Evolutionary conservation across 2,329 filamentous ascomycete genomes (phyloP), one percentile per base, ranked within the genome.

Genomic region (Sarocladium kiliense): DNA sequence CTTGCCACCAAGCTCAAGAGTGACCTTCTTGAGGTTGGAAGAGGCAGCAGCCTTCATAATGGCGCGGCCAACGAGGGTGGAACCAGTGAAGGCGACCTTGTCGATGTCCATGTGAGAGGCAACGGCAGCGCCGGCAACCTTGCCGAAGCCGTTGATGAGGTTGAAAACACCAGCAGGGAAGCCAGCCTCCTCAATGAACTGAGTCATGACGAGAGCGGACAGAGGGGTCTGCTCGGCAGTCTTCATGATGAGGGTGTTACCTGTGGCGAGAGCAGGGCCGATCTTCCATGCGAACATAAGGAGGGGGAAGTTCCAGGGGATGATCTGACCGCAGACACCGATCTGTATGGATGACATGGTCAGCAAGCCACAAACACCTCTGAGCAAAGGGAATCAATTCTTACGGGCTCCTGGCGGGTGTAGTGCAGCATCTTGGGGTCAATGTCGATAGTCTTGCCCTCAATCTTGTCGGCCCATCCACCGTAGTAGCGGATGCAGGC

Each of bases 401-500:
- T 63, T 68, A 82, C 77, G 10, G 91, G 89, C 79, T 96, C 89
- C 62, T 84, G 82, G 65, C 66, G 68, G 60, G 89, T 91, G 77
- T 94, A 95, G 77, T 89, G 87, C 76, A 95, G 91, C 72, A 86
- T 90, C 61, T 89, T 86, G 57, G 83, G 81, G 65, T 81, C 77
- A 63, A 90, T 88, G 65, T 95, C 89, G 61, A 94, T 85, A 56
- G 91, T 90, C 79, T 92, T 91, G 72, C 91, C 91, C 72, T 86
- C 80, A 62, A 94, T 86, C 85, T 96, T 96, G 79, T 96, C 91
- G 65, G 91, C 89, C 86, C 88, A 96, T 59, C 91, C 91, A 66
- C 82, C 91, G 65, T 74, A 75, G 69, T 75, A 97, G 72, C 91
- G 85, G 66, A 97, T 73, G 74, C 82, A 87, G 66, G 79, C 85